Base-by-base conservation (phyloP, 192 early-diverging fungal species). In the Mortierella alpina region DNA sequence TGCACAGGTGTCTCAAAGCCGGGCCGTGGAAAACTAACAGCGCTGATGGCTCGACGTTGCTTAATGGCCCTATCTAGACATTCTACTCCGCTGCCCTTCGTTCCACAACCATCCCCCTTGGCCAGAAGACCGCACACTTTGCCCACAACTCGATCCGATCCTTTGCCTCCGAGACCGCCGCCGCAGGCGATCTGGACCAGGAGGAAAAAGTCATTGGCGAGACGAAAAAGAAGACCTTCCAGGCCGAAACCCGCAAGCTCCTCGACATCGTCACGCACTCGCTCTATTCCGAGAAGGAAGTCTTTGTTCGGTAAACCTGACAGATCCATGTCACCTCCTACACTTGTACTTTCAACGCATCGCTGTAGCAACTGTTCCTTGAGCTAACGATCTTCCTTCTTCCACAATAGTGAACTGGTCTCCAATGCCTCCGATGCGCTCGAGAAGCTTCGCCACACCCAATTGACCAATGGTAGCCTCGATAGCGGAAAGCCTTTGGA, bases 371-470 rank as follows among this genome's bases (percentile, higher is more conserved):
- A 3, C 3, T 31, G 31, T 31, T 31, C 31, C 1, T 31, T 31
- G 17, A 66, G n/a, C 40, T 45, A 57, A 60, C n/a, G 42, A 1
- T 48, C n/a, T 15, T 31, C 18, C 53, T 61, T 53, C 51, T 23
- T 47, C 12, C 59, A 20, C 5, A 41, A 11, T 67, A 85, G 90
- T 73, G 90, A 91, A 59, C 69, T 91, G 55, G 83, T 89, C 8
- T 91, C 90, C 14, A 91, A 91, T 57, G 90, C 90, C 42, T 83
- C 87, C 5, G 90, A 91, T 83, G 90, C 90, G 40, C 57, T 90
- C 39, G 90, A 91, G 70, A 91, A 91, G 51, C 78, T 90, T 45
- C 86, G 89, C 40, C 88, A 90, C 63, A 59, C 69, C 14, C 87
- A 90, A 46, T 59, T 87, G 39, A 73, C 72, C 12, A 79, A 85